These are phyloP conservation scores for Tylopilus vinaceipallidus DNA, from an alignment of 768 basidiomycete genomes.

Conservation along the genomic window DNA sequence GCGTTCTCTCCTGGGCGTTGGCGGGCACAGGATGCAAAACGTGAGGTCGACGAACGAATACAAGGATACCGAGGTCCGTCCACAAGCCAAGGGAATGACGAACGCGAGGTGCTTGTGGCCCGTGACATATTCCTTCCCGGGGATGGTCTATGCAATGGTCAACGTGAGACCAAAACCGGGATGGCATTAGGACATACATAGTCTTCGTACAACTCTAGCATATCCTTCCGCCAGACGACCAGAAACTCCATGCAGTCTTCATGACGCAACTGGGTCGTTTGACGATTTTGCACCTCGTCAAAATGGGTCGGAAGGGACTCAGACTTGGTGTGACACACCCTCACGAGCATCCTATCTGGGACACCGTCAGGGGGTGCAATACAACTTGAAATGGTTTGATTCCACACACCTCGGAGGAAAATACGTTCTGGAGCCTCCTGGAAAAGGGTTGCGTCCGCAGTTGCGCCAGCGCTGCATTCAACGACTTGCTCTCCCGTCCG, in stretches of 20 bases:
- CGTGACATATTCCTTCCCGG: conserved; percentile 62
- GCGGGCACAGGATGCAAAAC: conserved; percentile 71
- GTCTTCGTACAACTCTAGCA: conserved; percentile 82
- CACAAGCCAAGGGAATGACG: conserved; percentile 66
- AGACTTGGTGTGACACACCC: conserved; percentile 61
- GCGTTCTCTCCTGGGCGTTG: conserved; percentile 42
- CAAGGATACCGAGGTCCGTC: conserved; percentile 69
- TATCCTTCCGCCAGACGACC: conserved; percentile 77
- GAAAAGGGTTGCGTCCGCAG: conserved; percentile 25
- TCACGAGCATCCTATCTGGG: conserved; percentile 87
- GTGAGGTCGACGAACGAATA: conserved; percentile 87
- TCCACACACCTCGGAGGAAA: conserved; percentile 67
- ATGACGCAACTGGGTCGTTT: conserved; percentile 54
- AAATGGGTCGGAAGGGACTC: conserved; percentile 51
- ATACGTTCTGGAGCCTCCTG: conserved; percentile 46
- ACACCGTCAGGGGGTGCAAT: conserved; percentile 12
- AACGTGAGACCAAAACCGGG: background rate
- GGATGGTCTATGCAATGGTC: conserved; percentile 45
- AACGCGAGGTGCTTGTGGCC: conserved; percentile 80
- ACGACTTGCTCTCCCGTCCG: conserved; percentile 55
- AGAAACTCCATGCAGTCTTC: conserved; percentile 81
- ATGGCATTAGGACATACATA: conserved; percentile 53
- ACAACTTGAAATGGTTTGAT: background rate
- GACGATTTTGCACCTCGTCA: conserved; percentile 67
- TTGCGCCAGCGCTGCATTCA: conserved; percentile 65